Base-by-base conservation (phyloP, 108 stramenopile genomes). In the Mayamaea pseudoterrestris region DNA sequence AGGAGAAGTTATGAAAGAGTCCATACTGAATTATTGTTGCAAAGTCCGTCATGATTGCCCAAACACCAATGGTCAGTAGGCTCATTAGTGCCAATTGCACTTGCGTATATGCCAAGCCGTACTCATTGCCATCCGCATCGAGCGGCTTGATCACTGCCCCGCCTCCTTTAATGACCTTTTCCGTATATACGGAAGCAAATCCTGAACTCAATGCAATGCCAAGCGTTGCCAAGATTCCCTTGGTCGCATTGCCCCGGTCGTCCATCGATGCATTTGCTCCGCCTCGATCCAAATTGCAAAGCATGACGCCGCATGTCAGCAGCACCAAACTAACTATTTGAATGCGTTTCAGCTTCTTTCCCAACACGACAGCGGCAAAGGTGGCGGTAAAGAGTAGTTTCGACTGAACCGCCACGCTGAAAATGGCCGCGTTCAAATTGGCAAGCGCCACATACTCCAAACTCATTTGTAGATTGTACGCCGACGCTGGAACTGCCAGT, bases 151-250 rank as follows among this genome's bases (percentile, higher is more conserved):
- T n/a, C 0, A 22, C 35, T 20, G 27, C 30, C 9, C 81, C 55
- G 41, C 73, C 61, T 28, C 71, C 69, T 66, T 95, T 95, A 43
- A 97, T 84, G 23, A 97, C 90, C 55, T 90, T 91, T 58, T 96
- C 96, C 11, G 95, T 94, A 53, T 93, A 98, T 2, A 98, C 94
- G 2, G 80, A 82, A 24, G 93, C 90, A 58, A 98, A 95, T n/a
- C 96, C 96, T 7, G 81, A 84, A 40, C 83, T 74, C n/a, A 78
- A 28, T 27, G 80, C 77, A 17, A 86, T 86, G 14, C 68, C 69
- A 4, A 61, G 54, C 14, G 93, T 92, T 7, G 93, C 91, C 39
- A 76, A 11, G 36, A 96, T 80, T 5, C 94, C 94, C 29, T 68
- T 73, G 39, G 49, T 67, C 23, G 64, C 57, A 48, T 68, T 53